A percentile compares a stretch with the other conserved stretches of the same genome.
Conservation (phyloP, 2,329 filamentous ascomycete genomes). For the Clonostachys chloroleuca region DNA sequence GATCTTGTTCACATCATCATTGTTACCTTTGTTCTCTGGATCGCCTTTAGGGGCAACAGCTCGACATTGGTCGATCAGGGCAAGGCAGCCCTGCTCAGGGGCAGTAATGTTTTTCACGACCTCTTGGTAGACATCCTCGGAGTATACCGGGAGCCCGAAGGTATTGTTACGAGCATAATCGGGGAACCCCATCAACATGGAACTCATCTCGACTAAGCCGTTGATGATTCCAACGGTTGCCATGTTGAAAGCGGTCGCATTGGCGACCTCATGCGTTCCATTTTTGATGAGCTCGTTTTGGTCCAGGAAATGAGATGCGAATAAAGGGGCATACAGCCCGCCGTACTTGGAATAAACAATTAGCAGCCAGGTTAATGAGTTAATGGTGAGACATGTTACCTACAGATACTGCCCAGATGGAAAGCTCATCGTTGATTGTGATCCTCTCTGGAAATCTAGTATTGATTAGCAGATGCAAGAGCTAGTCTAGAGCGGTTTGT, state of each 20-base stretch:
- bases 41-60: constrained; percentile 19
- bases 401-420: constrained; percentile 57
- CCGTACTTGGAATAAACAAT: constrained; percentile 1
- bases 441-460: constrained; percentile 47
- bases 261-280: constrained; percentile 1
- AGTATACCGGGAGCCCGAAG: constrained; percentile 55
- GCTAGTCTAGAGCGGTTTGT: neutral
- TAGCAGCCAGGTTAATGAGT: neutral
- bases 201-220: constrained; percentile 58
- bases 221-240: constrained; percentile 63
- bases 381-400: constrained; percentile 9
- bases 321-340: constrained; percentile 2
- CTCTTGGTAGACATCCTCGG: constrained; percentile 26
- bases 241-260: constrained; percentile 43
- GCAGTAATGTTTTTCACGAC: constrained; percentile 5
- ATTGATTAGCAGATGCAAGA: neutral
- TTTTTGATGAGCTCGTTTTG: constrained; percentile 6
- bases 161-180: constrained; percentile 57
- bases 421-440: constrained; percentile 45
- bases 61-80: constrained; percentile 45
- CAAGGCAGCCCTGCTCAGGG: constrained; percentile 38
- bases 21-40: constrained; percentile 29
- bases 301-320: constrained; percentile 3
- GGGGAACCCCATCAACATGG: constrained; percentile 50
- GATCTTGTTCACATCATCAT: constrained; percentile 27